Percentiles rank a stretch among this genome's conserved stretches.
Evolutionary conservation across 768 basidiomycete species (phyloP).

Genomic region (Leccinum arenicola): DNA sequence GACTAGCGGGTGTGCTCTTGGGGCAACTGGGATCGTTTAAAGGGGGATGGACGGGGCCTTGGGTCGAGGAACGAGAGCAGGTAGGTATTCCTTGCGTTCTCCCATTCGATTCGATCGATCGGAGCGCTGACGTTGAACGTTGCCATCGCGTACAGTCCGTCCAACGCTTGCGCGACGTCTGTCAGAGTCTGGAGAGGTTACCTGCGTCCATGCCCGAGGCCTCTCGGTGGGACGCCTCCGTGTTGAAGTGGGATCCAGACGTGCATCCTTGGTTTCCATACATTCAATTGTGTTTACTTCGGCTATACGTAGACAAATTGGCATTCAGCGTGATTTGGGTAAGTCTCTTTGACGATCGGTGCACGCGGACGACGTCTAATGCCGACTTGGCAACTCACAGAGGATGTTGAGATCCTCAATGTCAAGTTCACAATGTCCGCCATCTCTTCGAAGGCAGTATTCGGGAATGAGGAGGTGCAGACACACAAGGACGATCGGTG

Average conservation of each 20-base stretch:
- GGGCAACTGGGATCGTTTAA: conserved; percentile 23
- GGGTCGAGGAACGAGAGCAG: conserved; percentile 47
- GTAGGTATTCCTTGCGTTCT: conserved; percentile 27
- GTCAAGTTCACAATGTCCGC: too few relatives aligned
- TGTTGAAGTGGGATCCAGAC: conserved; percentile 46
- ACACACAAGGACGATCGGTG: too few relatives aligned
- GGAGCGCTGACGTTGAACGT: not conserved
- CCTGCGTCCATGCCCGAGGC: conserved; percentile 36
- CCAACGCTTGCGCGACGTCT: conserved; percentile 34
- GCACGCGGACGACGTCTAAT: too few relatives aligned
- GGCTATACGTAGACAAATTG: too few relatives aligned
- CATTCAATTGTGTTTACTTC: not conserved
- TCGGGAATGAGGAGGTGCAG: too few relatives aligned
- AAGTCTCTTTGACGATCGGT: too few relatives aligned
- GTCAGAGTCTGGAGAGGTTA: conserved; percentile 36
- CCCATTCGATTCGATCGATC: not conserved
- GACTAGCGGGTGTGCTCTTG: conserved; percentile 44
- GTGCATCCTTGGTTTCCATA: conserved; percentile 54
- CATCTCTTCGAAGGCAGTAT: too few relatives aligned
- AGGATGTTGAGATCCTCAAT: too few relatives aligned
- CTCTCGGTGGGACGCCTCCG: conserved; percentile 37
- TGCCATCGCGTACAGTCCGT: conserved; percentile 37
- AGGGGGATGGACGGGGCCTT: conserved; percentile 44
- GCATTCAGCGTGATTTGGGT: too few relatives aligned
- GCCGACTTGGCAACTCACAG: too few relatives aligned